Conservation (phyloP, 495 filamentous ascomycete genomes). For the Penicillium subrubescens region DNA sequence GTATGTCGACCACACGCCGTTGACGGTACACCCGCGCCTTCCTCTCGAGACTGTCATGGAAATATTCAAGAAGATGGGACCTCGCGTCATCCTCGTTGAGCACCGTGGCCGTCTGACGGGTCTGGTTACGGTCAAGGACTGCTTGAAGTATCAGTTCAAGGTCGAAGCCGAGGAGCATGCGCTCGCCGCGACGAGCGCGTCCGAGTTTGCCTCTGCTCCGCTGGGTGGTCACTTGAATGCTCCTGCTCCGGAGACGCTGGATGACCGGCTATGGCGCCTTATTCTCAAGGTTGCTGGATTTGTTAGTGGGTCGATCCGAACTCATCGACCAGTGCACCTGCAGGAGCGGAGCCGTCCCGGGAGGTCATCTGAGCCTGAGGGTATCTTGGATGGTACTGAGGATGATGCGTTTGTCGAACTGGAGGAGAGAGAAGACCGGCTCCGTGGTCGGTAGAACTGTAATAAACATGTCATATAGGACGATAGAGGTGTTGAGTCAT, state of each 20-base stretch:
- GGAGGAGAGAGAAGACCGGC: constrained; percentile 47
- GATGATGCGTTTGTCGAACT: constrained; percentile 66
- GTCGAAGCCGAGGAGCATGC: constrained; percentile 87
- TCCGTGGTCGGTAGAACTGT: constrained; percentile 9
- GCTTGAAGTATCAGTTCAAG: constrained; percentile 96
- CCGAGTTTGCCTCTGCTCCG: constrained; percentile 31
- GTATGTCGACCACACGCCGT: constrained; percentile 87
- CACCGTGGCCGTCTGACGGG: constrained; percentile 80
- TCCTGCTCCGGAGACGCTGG: constrained; percentile 36
- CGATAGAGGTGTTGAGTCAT: constrained; percentile 20
- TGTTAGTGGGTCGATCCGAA: constrained; percentile 20
- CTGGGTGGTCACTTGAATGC: constrained; percentile 36
- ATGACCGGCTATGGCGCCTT: constrained; percentile 71
- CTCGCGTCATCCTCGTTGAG: constrained; percentile 90
- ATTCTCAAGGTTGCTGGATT: constrained; percentile 54
- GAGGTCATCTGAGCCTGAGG: constrained; percentile 32
- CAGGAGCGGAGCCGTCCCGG: constrained; percentile 54
- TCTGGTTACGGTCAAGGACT: constrained; percentile 95
- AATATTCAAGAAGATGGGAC: constrained; percentile 97
- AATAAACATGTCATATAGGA: constrained; percentile 15
- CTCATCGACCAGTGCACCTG: constrained; percentile 21
- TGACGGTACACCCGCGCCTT: constrained; percentile 88
- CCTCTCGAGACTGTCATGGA: constrained; percentile 98
- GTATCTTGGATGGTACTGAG: constrained; percentile 69
- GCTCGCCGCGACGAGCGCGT: constrained; percentile 47